phyloP scores from a whole-genome alignment of 768 basidiomycete genomes.

The Tricholoma matsutake region DNA sequence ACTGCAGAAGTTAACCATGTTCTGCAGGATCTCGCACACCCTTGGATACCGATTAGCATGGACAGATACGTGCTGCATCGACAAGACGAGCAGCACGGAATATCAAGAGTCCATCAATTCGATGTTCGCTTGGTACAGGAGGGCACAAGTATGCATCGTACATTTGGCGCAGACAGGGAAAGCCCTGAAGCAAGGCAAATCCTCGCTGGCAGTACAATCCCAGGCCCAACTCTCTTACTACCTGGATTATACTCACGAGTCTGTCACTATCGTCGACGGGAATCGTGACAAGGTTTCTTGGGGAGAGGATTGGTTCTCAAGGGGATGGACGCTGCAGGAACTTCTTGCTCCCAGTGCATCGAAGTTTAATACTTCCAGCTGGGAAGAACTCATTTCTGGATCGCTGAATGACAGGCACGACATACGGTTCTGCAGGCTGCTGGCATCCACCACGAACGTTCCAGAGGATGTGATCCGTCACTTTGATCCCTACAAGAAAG shows the following conservation, averaged over 20 bases:
- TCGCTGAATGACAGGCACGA: neutral
- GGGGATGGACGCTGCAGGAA: too few species aligned
- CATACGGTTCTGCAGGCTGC: neutral
- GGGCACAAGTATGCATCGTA: neutral
- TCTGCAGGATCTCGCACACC: neutral
- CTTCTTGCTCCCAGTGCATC: neutral
- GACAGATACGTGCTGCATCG: slow-evolving; percentile 2
- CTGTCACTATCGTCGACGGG: neutral
- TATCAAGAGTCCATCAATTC: neutral
- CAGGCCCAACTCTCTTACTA: too few species aligned
- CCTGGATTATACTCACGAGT: too few species aligned
- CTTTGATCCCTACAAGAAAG: neutral
- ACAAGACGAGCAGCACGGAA: neutral
- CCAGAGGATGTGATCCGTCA: neutral
- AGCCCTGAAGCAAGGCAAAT: too few species aligned
- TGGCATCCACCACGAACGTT: neutral
- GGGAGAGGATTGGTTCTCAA: neutral
- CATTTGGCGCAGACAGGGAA: neutral
- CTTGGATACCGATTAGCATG: neutral
- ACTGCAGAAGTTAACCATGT: neutral
- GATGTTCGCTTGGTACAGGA: slow-evolving; percentile 1
- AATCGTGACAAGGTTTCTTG: neutral
- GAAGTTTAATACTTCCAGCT: neutral
- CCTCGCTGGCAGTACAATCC: too few species aligned
- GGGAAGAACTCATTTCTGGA: neutral